phyloP scores from a whole-genome alignment of 1,284 basidiomycete species.

The Leccinum solheimii region DNA sequence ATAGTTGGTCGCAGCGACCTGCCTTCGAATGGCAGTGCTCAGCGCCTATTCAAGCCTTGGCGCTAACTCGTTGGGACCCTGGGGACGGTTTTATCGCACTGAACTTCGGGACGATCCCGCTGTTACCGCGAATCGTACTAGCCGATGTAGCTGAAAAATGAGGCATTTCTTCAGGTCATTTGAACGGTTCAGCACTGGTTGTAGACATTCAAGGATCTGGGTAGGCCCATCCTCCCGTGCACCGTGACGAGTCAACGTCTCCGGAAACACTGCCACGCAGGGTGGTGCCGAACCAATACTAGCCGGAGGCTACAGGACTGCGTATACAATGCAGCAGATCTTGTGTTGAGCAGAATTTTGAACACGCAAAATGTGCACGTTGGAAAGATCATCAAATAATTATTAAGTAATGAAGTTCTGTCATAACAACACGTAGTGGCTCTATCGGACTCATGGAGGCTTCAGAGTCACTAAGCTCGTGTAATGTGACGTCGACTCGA shows the following conservation, averaged over 20 bases:
- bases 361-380: background rate
- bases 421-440: too few species aligned
- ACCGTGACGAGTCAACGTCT: too few species aligned
- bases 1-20: background rate
- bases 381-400: background rate
- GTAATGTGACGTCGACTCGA: background rate
- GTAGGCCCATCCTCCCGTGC: background rate
- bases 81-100: background rate
- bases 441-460: too few species aligned
- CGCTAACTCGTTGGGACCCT: background rate
- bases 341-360: background rate
- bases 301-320: too few species aligned
- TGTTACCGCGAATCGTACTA: background rate
- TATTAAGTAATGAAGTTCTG: background rate
- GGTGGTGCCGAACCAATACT: too few species aligned
- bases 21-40: conserved; percentile 1
- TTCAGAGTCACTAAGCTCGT: background rate
- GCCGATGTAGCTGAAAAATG: background rate
- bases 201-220: background rate
- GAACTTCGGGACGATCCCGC: background rate
- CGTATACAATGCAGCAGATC: background rate
- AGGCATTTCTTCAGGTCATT: background rate
- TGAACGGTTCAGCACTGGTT: background rate
- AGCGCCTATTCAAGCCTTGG: background rate
- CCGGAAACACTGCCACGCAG: too few species aligned